Evolutionary conservation across 2,329 filamentous ascomycete species (phyloP).

Genomic region (Arthrobotrys megalospora): DNA sequence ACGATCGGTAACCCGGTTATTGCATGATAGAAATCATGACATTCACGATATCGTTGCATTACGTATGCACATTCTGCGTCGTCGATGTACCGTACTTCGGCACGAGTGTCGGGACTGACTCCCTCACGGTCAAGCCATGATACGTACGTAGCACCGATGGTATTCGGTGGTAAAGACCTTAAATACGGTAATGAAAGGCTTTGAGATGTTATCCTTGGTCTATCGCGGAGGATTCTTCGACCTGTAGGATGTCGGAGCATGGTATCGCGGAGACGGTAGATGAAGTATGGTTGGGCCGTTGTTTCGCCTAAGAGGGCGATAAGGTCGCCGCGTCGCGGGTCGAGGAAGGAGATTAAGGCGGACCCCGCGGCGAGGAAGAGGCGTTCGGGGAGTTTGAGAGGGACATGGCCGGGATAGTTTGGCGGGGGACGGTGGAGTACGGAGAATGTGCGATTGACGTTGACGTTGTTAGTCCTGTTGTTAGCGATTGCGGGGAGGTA

Average conservation of each 20-base stretch:
- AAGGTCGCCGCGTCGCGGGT: conserved; percentile 89
- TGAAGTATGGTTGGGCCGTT: conserved; percentile 94
- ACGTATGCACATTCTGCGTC: conserved; percentile 97
- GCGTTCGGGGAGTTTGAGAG: conserved; percentile 83
- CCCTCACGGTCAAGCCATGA: conserved; percentile 94
- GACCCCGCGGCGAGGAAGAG: conserved; percentile 78
- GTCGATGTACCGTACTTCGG: conserved; percentile 88
- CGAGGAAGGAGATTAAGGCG: conserved; percentile 76
- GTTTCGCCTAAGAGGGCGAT: conserved; percentile 95
- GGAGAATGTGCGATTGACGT: conserved; percentile 76
- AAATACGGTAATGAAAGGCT: conserved; percentile 78
- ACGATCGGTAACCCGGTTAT: conserved; percentile 91
- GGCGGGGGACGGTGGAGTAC: conserved; percentile 86
- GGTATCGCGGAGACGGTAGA: conserved; percentile 87
- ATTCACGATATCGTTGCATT: conserved; percentile 97
- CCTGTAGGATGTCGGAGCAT: conserved; percentile 90
- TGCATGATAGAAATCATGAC: conserved; percentile 97
- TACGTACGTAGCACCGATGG: conserved; percentile 85
- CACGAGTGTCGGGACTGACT: conserved; percentile 90
- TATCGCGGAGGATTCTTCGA: conserved; percentile 89
- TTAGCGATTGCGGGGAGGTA: neutral
- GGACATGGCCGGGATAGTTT: conserved; percentile 93
- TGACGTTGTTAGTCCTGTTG: neutral
- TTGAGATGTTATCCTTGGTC: conserved; percentile 86
- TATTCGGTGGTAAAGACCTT: conserved; percentile 79